Conservation (phyloP, 2,329 filamentous ascomycete species). For the Fusarium gaditjirri region DNA sequence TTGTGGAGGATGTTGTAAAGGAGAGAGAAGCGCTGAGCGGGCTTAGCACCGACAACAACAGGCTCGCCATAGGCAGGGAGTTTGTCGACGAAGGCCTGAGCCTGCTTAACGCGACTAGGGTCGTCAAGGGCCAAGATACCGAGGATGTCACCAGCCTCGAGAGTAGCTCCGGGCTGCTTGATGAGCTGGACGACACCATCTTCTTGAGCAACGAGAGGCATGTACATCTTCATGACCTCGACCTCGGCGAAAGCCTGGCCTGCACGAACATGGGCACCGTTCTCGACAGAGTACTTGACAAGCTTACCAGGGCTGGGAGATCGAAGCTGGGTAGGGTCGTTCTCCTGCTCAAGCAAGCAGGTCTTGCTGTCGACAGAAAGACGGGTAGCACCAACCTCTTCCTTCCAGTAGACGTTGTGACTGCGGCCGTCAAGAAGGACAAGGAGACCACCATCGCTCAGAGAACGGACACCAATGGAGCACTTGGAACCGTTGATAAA, state of each 20-base stretch:
- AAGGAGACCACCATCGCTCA: conserved; percentile 93
- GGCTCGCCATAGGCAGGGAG: conserved; percentile 88
- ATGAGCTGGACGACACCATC: conserved; percentile 97
- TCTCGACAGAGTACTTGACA: conserved; percentile 97
- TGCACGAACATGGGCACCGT: conserved; percentile 90
- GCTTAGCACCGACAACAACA: conserved; percentile 89
- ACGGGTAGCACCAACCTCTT: conserved; percentile 95
- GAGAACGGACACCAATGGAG: conserved; percentile 88
- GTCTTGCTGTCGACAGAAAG: conserved; percentile 98
- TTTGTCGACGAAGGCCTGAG: conserved; percentile 90
- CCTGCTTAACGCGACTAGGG: conserved; percentile 95
- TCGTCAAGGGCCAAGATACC: conserved; percentile 96
- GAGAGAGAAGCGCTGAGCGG: conserved; percentile 85
- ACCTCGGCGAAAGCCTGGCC: conserved; percentile 96
- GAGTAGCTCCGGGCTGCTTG: conserved; percentile 98
- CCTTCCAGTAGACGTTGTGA: conserved; percentile 99
- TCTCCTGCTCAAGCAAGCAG: conserved; percentile 96
- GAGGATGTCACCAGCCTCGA: conserved; percentile 98
- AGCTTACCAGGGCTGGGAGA: conserved; percentile 97
- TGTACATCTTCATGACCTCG: conserved; percentile 99
- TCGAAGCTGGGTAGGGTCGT: conserved; percentile 95
- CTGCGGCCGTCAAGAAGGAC: conserved; percentile 91
- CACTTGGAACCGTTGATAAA: conserved; percentile 99
- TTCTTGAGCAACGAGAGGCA: conserved; percentile 94
- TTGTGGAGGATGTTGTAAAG: conserved; percentile 83